Evolutionary conservation across 345 rosid species (phyloP), one percentile per base, ranked within the genome.

Genomic region (Ceriops zippeliana): DNA sequence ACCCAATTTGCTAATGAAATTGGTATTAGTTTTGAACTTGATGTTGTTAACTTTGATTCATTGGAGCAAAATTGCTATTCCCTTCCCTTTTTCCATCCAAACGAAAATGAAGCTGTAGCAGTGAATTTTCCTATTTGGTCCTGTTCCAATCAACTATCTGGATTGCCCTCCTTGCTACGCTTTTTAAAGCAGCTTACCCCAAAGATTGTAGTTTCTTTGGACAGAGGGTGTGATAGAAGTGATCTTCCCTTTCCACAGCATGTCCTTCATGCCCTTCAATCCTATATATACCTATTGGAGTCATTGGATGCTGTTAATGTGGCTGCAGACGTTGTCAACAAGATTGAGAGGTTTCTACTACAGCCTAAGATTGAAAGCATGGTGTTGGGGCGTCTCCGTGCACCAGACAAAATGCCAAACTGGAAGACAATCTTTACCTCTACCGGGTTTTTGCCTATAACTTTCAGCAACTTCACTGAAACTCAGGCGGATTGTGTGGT

Each of bases 401-500:
- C 83, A 32, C 82, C 85, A 0, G 95, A 86, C 24, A 87, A 79
- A 69, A 79, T 80, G 60, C 81, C 80, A 19, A 78, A 85, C 2
- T 91, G 97, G 98, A 89, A 84, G 85, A 88, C 83, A 42, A 72
- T 91, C 62, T 84, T 93, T 68, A 30, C 76, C 27, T 91, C 90
- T 37, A 79, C 80, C 24, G 98, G 97, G 69, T 88, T 93, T 73
- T 75, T 85, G 27, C 90, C 90, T 61, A 68, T 72, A 76, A 34
- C 81, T 24, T 85, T 93, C 70, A 93, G 98, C 66, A 86, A 84
- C 73, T 89, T 88, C 69, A 83, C 93, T 6, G 97, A 89, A 74
- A 80, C 90, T 42, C 98, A 93, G 58, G 98, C 98, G 9, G 95
- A 91, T 63, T 88, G 89, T 69, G 77, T 93, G 77, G 72, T 93